Base-by-base conservation (phyloP, 179 eudicot genomes). In the Silene noctiflora region DNA sequence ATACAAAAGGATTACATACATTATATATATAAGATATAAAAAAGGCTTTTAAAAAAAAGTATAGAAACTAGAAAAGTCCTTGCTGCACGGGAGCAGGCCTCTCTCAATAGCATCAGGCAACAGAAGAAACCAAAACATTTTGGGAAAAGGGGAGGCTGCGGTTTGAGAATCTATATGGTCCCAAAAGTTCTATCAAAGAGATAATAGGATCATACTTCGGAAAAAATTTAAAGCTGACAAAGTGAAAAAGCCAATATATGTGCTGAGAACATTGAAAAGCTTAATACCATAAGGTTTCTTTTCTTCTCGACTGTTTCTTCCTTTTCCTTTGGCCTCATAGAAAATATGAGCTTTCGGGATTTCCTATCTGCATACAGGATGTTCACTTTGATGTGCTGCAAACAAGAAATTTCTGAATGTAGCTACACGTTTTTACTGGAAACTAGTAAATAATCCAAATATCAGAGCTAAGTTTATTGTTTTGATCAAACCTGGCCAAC, bases 271-370 rank as follows among this genome's bases (percentile, higher is more conserved):
- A 31, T 42, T 39, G 59, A 58, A 70, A 74, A 72, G 78, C 69
- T 75, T 72, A 76, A 65, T 86, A 96, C 99, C 99, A 96, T 91
- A 62, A 96, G 89, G 70, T 77, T 85, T 87, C 92, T 88, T 86
- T 88, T 96, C 79, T 83, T 88, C 87, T 87, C 86, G 67, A 88
- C 79, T 39, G 58, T 77, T 80, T 93, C 94, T 84, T 90, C 91
- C 77, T 87, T 86, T 81, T 91, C 96, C 85, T 85, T 89, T 71
- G 89, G 91, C 83, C 84, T 93, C 79, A 84, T 69, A 61, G 97
- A 93, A 81, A 96, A 89, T 79, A 88, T 84, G 71, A 96, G 91
- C 87, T 79, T 93, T 77, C 97, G 84, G 61, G 92, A 85, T 62
- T 78, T 89, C 83, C 84, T 88, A 78, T 93, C 94, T 67, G 91